Conservation (phyloP, 805 yeast genomes). For the Teunomyces tritomae region DNA sequence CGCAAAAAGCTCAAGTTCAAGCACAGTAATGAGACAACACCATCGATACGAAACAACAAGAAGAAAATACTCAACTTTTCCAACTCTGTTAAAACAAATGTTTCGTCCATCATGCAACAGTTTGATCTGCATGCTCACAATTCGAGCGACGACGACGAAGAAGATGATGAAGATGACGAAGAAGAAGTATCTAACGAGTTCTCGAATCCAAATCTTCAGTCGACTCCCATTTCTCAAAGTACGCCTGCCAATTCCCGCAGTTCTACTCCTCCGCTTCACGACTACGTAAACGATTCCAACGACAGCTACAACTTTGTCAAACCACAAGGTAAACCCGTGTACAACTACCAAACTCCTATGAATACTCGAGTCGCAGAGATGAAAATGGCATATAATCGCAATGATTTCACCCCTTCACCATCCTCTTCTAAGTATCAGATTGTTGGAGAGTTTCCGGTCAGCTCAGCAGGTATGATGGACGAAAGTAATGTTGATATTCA, state of each 20-base stretch:
- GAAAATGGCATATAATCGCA: constrained; percentile 11
- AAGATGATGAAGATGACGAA: constrained; percentile 8
- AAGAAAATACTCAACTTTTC: constrained; percentile 28
- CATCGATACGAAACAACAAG: constrained; percentile 19
- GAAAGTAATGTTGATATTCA: constrained; percentile 32
- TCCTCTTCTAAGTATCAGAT: constrained; percentile 18
- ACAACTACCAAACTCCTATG: constrained; percentile 17
- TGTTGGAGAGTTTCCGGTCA: constrained; percentile 31
- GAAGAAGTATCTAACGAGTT: constrained; percentile 4
- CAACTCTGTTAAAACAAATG: constrained; percentile 28
- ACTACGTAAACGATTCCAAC: constrained; percentile 32
- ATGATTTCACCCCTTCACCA: constrained; percentile 9
- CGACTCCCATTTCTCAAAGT: constrained; percentile 42
- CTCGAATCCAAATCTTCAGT: constrained; percentile 3
- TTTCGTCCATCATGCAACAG: constrained; percentile 17
- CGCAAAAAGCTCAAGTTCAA: constrained; percentile 35
- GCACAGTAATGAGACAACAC: constrained; percentile 15
- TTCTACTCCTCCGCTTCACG: constrained; percentile 28
- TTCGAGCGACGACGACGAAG: constrained; percentile 8
- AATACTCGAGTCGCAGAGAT: constrained; percentile 7
- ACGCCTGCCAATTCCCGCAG: constrained; percentile 43
- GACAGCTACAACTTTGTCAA: constrained; percentile 46
- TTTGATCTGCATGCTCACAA: constrained; percentile 12
- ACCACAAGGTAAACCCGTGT: constrained; percentile 17
- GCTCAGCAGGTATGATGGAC: constrained; percentile 32